These are phyloP conservation scores for Aspergillus quadricinctus DNA, from an alignment of 2,329 filamentous ascomycete species.

Conservation along the genomic window DNA sequence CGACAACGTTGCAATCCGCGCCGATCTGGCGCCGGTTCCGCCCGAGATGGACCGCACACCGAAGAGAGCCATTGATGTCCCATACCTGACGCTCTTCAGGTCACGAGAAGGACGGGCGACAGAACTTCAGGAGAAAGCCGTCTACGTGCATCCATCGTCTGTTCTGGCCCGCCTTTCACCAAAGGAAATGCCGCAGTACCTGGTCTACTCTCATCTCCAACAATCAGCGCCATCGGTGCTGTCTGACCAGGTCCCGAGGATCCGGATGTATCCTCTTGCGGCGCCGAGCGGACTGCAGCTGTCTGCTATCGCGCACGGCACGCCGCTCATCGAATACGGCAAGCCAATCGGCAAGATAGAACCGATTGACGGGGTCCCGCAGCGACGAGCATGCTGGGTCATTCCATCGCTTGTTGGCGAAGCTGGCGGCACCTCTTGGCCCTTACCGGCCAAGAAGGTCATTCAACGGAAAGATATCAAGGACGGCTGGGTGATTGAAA, in stretches of 20 bases:
- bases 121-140: constrained; percentile 57
- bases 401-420: constrained; percentile 72
- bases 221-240: constrained; percentile 54
- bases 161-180: constrained; percentile 66
- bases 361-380: constrained; percentile 42
- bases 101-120: constrained; percentile 46
- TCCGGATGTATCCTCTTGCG: constrained; percentile 83
- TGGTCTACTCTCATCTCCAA: constrained; percentile 84
- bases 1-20: constrained; percentile 88
- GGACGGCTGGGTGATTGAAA: constrained; percentile 70
- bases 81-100: constrained; percentile 82
- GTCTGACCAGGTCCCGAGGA: constrained; percentile 60
- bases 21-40: constrained; percentile 74
- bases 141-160: constrained; percentile 85
- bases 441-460: constrained; percentile 78
- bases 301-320: constrained; percentile 73
- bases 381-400: constrained; percentile 73
- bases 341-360: constrained; percentile 86
- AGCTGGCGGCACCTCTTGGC: constrained; percentile 69
- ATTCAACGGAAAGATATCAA: constrained; percentile 69
- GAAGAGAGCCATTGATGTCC: constrained; percentile 82
- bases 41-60: constrained; percentile 65
- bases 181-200: constrained; percentile 76
- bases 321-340: constrained; percentile 75
- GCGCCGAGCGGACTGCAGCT: constrained; percentile 72